Conservation (phyloP, 306 rosid genomes). For the Psophocarpus tetragonolobus region DNA sequence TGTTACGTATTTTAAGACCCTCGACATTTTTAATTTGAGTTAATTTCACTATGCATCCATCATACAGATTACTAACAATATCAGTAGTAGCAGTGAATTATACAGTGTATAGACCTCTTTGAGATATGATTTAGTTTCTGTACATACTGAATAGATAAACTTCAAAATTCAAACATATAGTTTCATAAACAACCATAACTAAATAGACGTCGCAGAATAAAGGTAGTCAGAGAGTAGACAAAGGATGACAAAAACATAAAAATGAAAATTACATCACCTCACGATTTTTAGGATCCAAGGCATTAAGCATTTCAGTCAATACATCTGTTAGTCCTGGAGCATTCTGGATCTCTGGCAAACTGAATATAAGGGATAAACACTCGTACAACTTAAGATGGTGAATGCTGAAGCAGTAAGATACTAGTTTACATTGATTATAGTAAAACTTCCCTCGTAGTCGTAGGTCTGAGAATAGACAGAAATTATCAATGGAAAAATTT, state of each 20-base stretch:
- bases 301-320: slow-evolving; percentile 85
- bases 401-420: background rate
- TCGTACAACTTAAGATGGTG: background rate
- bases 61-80: background rate
- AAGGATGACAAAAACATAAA: background rate
- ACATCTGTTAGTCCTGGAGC: slow-evolving; percentile 83
- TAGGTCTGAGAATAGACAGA: background rate
- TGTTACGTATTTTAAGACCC: background rate
- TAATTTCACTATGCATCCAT: background rate
- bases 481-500: background rate
- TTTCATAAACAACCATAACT: slow-evolving; percentile 30
- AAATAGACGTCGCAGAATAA: slow-evolving; percentile 12
- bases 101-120: background rate
- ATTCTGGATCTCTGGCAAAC: slow-evolving; percentile 76
- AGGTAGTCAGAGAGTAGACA: slow-evolving; percentile 16
- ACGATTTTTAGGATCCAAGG: slow-evolving; percentile 73
- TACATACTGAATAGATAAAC: slow-evolving; percentile 2
- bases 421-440: background rate
- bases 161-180: slow-evolving; percentile 17
- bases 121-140: background rate
- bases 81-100: background rate
- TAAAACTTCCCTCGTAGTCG: background rate
- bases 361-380: slow-evolving; percentile 39
- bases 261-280: slow-evolving; percentile 54
- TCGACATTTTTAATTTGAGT: background rate